Percentiles rank a stretch among this genome's conserved stretches.
Conservation (phyloP, 2,329 filamentous ascomycete genomes). For the Fusarium chlamydosporum region DNA sequence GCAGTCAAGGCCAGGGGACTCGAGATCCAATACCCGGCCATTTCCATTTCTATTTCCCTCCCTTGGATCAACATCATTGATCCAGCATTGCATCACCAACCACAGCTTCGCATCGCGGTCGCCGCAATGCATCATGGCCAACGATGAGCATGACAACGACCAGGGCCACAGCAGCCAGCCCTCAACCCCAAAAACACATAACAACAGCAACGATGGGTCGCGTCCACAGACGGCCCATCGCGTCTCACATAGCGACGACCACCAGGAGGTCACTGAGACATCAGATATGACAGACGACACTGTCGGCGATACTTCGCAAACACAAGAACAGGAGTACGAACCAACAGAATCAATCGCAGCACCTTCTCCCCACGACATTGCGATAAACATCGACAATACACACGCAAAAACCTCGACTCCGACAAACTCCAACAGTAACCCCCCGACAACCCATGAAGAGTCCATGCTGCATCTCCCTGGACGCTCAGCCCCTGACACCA, state of each 20-base stretch:
- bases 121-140: conserved; percentile 57
- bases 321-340: conserved; percentile 4
- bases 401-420: conserved; percentile 24
- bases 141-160: conserved; percentile 51
- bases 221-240: conserved; percentile 49
- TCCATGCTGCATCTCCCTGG: conserved; percentile 40
- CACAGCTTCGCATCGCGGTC: conserved; percentile 27
- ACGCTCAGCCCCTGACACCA: conserved; percentile 55
- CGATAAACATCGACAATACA: conserved; percentile 38
- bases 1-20: conserved; percentile 9
- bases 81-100: conserved; percentile 24
- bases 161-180: conserved; percentile 33
- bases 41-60: conserved; percentile 29
- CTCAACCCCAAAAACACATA: conserved; percentile 37
- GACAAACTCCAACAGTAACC: conserved; percentile 11
- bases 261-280: conserved; percentile 35
- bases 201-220: conserved; percentile 29
- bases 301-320: conserved; percentile 31
- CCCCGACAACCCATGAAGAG: conserved; percentile 33
- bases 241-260: conserved; percentile 41
- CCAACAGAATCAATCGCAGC: conserved; percentile 28
- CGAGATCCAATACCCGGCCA: conserved; percentile 34
- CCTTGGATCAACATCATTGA: conserved; percentile 11
- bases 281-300: conserved; percentile 38
- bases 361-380: conserved; percentile 33